These are phyloP conservation scores for Penicillium digitatum DNA, from an alignment of 2,329 filamentous ascomycete species.

Conservation along the genomic window DNA sequence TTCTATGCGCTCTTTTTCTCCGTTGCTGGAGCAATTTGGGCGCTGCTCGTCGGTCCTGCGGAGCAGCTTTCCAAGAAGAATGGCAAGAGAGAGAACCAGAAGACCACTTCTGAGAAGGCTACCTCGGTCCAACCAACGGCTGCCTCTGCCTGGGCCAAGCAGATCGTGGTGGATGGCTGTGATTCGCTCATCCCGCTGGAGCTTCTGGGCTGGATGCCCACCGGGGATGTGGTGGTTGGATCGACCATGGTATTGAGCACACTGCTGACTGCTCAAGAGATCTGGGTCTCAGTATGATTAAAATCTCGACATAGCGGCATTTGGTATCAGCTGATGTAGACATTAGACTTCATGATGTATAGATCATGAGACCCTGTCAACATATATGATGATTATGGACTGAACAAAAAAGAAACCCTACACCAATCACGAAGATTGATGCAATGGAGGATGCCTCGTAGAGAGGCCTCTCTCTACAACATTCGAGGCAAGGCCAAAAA, in stretches of 20 bases:
- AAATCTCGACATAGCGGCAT: neutral
- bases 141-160: slow-evolving; percentile 40
- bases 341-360: neutral
- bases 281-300: slow-evolving; percentile 49
- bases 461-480: too few species aligned
- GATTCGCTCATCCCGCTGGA: slow-evolving; percentile 61
- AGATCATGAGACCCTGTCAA: neutral
- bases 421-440: neutral
- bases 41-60: slow-evolving; percentile 14
- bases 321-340: neutral
- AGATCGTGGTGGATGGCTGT: slow-evolving; percentile 54
- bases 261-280: slow-evolving; percentile 55
- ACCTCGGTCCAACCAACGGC: neutral
- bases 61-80: slow-evolving; percentile 20
- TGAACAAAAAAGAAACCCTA: neutral
- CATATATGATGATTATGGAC: neutral
- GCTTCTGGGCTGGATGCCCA: slow-evolving; percentile 58
- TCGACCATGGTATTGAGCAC: slow-evolving; percentile 60
- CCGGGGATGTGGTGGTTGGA: slow-evolving; percentile 53
- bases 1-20: slow-evolving; percentile 58
- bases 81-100: slow-evolving; percentile 21
- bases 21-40: slow-evolving; percentile 35
- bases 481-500: slow-evolving; percentile 19
- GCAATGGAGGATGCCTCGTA: neutral
- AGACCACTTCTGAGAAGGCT: slow-evolving; percentile 20